Evolutionary conservation across 257 asterid species (phyloP), one percentile per base, ranked within the genome.

Genomic region (Fraxinus quadrangulata): DNA sequence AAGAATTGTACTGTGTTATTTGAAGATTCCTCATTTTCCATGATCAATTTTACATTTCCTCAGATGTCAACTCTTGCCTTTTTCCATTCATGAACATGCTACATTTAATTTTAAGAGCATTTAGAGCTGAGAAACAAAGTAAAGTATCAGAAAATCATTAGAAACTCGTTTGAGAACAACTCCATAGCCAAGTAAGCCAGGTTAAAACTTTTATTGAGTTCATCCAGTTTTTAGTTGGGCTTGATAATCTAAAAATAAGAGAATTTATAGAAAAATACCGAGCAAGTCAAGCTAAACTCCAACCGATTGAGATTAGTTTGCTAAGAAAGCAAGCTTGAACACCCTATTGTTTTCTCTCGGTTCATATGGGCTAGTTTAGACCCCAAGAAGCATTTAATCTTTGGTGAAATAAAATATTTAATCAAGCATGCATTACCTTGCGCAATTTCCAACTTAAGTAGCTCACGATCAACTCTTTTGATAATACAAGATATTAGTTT

Each of bases 381-480:
- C 51, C 51, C 51, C 4, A 11, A 42, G 13, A 42, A 12, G 51
- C 17, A 0, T 2, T 42, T 42, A 12, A 42, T 13, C 51, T 42
- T 42, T 42, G 51, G 24, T 19, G 26, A 6, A 56, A n/a, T 56
- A 56, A 56, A 42, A 56, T 7, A 56, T 56, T 19, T 17, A 17
- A 56, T 56, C 11, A 45, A 68, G 17, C 36, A 9, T 30, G 21
- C 72, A 14, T 10, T 30, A n/a, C 45, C 39, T 67, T 67, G 77
- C 33, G 13, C 24, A 1, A 69, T 74, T 63, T 61, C 63, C 76
- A 75, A 63, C 42, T 63, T 7, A 39, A 39, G 71, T 75, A 63
- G 72, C 11, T 75, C 72, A 17, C 2, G 66, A 59, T 39, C 73
- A 73, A 49, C 42, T 37, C 19, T 61, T 59, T 61, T 61, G 5